phyloP scores from a whole-genome alignment of 352 stramenopile genomes.

The Phytophthora syringae region DNA sequence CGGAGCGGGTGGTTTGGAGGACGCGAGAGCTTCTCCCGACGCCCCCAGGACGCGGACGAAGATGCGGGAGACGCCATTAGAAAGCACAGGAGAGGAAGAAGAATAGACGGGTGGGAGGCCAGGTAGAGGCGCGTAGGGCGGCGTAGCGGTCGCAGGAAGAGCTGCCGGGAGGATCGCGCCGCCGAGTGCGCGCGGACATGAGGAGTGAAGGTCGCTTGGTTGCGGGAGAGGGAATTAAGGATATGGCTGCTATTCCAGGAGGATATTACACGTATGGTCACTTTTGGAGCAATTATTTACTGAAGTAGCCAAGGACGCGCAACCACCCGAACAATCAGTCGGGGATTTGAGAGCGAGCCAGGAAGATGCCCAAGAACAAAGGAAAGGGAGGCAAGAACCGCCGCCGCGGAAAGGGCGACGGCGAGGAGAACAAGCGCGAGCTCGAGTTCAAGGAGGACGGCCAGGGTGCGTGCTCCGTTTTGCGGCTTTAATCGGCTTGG shows the following conservation, averaged over 20 bases:
- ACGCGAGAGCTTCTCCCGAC: slow-evolving; percentile 25
- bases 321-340: slow-evolving; percentile 42
- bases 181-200: slow-evolving; percentile 4
- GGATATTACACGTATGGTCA: too few species aligned
- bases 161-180: slow-evolving; percentile 5
- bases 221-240: too few species aligned
- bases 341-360: slow-evolving; percentile 25
- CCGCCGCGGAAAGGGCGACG: slow-evolving; percentile 98
- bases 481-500: neutral
- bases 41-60: slow-evolving; percentile 23
- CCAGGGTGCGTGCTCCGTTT: slow-evolving; percentile 78
- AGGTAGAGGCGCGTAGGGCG: neutral
- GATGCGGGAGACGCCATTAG: slow-evolving; percentile 20
- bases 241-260: too few species aligned
- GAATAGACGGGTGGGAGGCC: neutral
- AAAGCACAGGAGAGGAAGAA: neutral
- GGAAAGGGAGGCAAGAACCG: slow-evolving; percentile 99
- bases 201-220: slow-evolving; percentile 7
- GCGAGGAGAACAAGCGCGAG: slow-evolving; percentile 99
- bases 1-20: slow-evolving; percentile 35
- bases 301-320: neutral
- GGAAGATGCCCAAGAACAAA: slow-evolving; percentile 89
- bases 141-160: neutral
- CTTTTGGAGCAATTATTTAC: too few species aligned
- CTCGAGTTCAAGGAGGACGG: slow-evolving; percentile 99